Base-by-base conservation (phyloP, 2,329 filamentous ascomycete species). In the Epichloe brachyelytri region DNA sequence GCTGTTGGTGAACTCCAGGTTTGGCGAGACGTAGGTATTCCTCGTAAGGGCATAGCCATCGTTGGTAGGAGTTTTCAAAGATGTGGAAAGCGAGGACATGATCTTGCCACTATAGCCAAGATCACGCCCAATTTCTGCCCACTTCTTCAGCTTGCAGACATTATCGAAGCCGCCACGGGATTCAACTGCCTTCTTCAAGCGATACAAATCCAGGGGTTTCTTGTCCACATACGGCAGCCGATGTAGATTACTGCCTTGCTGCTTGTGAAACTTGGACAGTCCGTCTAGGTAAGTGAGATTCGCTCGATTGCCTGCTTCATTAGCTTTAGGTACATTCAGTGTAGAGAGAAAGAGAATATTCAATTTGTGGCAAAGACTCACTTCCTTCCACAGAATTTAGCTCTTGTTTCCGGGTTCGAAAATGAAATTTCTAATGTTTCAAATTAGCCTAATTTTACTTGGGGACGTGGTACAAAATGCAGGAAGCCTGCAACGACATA, bases 101-200 rank as follows among this genome's bases (percentile, higher is more conserved):
- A 98, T 98, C 73, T 98, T 98, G 64, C 93, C 93, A 63, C 91
- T 97, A 69, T 98, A 98, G 50, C 93, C 93, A 46, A 98, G 72
- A 65, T 97, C 93, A 62, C 93, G 83, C 36, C 93, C 93, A 59
- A 98, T 97, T 67, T 98, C 93, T 15, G 93, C 93, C 93, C 93
- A 98, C 71, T 97, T 97, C 71, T 98, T 98, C 51, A 85, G 78
- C 68, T 95, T 96, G 76, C 93, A 98, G 43, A 98, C 93, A 63
- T 87, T 87, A 51, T 96, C 90, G 60, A 98, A 98, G 3, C 93
- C 93, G 45, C 93, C 93, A 55, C 93, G 82, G 33, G 88, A 85
- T 64, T 97, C 93, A 37, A 98, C 93, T 1, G 91, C 91, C 65
- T 97, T 97, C 68, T 97, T 97, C 53, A 98, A 73, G 60, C 91